phyloP scores from a whole-genome alignment of 1,284 basidiomycete species.

The Inonotus hispidus region DNA sequence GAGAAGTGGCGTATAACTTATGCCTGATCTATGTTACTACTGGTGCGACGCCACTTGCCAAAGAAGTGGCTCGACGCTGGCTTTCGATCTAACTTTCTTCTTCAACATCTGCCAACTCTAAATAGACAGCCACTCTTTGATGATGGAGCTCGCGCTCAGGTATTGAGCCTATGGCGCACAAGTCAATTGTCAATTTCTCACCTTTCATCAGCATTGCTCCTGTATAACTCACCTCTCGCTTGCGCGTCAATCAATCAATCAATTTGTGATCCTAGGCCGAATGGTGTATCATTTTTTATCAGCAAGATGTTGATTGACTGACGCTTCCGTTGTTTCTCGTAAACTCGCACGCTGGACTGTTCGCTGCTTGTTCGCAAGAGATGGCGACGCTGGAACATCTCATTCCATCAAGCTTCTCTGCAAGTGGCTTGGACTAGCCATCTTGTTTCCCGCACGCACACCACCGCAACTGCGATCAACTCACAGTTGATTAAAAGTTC shows the following conservation, averaged over 20 bases:
- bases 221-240: not conserved
- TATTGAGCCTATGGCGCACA: not conserved
- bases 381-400: not conserved
- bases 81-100: constrained; percentile 45
- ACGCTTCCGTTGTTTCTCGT: not conserved
- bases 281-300: not conserved
- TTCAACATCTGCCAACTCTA: not conserved
- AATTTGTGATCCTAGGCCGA: not conserved
- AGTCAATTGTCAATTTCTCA: not conserved
- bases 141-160: not conserved
- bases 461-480: not conserved
- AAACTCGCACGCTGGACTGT: not conserved
- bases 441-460: not conserved
- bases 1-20: constrained; percentile 86
- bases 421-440: too few relatives aligned
- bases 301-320: not conserved
- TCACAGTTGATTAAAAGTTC: not conserved
- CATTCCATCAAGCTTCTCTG: not conserved
- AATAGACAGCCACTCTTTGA: not conserved
- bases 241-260: not conserved
- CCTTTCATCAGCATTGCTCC: not conserved
- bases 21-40: constrained; percentile 76
- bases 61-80: constrained; percentile 63
- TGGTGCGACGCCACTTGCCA: constrained; percentile 64
- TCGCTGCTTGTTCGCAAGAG: not conserved